Conservation (phyloP, 345 rosid genomes). For the Mangifera indica region DNA sequence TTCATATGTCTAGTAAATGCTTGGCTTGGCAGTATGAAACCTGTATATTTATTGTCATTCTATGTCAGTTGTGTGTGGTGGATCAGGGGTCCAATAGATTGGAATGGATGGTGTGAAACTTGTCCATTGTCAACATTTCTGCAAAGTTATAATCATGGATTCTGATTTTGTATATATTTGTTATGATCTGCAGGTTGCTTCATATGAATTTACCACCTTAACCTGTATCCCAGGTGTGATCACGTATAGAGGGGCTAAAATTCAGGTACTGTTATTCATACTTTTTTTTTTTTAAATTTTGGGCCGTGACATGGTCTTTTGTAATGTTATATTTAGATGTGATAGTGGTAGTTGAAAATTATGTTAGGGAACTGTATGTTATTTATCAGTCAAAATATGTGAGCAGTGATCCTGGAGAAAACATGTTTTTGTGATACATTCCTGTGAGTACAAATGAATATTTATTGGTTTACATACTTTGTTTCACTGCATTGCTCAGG, state of each 20-base stretch:
- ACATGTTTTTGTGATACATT: neutral
- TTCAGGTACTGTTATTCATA: slow-evolving; percentile 56
- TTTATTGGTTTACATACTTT: neutral
- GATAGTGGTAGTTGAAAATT: neutral
- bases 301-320: neutral
- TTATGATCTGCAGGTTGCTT: slow-evolving; percentile 71
- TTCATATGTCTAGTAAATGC: neutral
- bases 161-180: neutral
- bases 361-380: neutral
- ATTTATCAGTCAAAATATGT: neutral
- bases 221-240: slow-evolving; percentile 98
- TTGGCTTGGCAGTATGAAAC: neutral
- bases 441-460: neutral
- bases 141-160: neutral
- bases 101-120: neutral
- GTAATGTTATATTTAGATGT: neutral
- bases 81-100: too few species aligned
- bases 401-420: neutral
- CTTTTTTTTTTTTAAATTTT: neutral
- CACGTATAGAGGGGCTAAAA: slow-evolving; percentile 89
- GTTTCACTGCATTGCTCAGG: neutral
- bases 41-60: neutral
- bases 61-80: neutral
- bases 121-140: slow-evolving; percentile 4
- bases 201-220: slow-evolving; percentile 94